Base-by-base conservation (phyloP, 2,329 filamentous ascomycete species). In the Hysterium pulicare region DNA sequence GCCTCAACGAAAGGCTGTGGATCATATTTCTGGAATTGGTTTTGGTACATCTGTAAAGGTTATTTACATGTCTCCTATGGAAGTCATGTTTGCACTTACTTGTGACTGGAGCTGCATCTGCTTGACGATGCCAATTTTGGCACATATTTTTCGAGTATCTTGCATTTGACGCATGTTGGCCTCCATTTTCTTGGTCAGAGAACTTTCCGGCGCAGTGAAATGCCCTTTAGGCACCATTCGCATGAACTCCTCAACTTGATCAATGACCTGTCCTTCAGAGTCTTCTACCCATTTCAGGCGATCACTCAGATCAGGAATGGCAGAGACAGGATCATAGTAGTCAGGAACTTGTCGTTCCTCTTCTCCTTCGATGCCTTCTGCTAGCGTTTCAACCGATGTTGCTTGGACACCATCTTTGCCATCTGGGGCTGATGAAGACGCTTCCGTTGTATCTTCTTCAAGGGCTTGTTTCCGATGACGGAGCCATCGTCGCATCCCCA, bases 41-140 rank as follows among this genome's bases (percentile, higher is more conserved):
- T 98, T 59, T 90, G 87, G 63, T 98, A 98, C 62, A 95, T 87
- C 86, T 93, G 55, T 23, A 22, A 16, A 9, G 9, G 39, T n/a
- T 16, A 2, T 34, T 23, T 32, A 9, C 41, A 20, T 36, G 33
- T 38, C n/a, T n/a, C n/a, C n/a, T n/a, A n/a, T n/a, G n/a, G n/a
- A n/a, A n/a, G n/a, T n/a, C n/a, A n/a, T n/a, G n/a, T n/a, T n/a
- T n/a, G n/a, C 10, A 59, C 73, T 62, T 79, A 89, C 87, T 79
- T 96, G 93, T 39, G 90, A 88, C 66, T 98, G 93, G 41, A 97
- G 82, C 70, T 98, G 93, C 93, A 98, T 98, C 71, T 98, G 93
- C 72, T 97, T 98, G 64, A 98, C 93, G 48, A 98, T 89, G 37
- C 88, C 85, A 63, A 98, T 95, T 70, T 97, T 98, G 9, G 90